phyloP scores from a whole-genome alignment of 2,329 filamentous ascomycete species.

The Erysiphe pulchra region DNA sequence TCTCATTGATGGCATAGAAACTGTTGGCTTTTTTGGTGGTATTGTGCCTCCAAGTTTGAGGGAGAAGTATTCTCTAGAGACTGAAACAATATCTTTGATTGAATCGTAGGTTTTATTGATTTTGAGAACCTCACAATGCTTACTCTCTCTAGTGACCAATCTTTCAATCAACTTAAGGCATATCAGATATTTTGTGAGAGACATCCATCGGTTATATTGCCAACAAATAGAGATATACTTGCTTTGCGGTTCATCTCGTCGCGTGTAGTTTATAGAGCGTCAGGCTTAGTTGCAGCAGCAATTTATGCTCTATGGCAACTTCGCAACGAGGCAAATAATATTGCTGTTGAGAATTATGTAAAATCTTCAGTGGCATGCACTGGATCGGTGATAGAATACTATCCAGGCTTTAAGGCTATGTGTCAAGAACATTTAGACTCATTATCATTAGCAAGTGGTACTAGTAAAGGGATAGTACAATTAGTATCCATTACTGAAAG shows the following conservation, averaged over 20 bases:
- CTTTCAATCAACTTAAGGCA: conserved; percentile 13
- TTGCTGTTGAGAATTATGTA: conserved; percentile 12
- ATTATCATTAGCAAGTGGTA: conserved; percentile 21
- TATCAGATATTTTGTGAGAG: conserved; percentile 22
- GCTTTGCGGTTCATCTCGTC: conserved; percentile 26
- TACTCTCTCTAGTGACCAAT: conserved; percentile 4
- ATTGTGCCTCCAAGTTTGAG: conserved; percentile 26
- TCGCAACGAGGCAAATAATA: conserved; percentile 21
- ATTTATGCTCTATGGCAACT: conserved; percentile 33
- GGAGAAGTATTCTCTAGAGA: conserved; percentile 29
- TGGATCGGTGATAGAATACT: conserved; percentile 56
- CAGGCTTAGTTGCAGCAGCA: conserved; percentile 30
- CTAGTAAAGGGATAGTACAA: conserved; percentile 22
- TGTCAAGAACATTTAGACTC: conserved; percentile 39
- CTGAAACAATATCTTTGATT: conserved; percentile 27
- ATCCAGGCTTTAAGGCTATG: conserved; percentile 35
- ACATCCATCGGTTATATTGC: conserved; percentile 20
- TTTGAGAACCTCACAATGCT: not conserved
- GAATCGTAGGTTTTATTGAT: conserved; percentile 21
- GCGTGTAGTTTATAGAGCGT: conserved; percentile 29
- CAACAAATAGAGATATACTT: conserved; percentile 23
- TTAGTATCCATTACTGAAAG: conserved; percentile 48
- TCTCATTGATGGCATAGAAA: conserved; percentile 30
- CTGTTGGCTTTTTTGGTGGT: conserved; percentile 28
- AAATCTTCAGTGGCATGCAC: conserved; percentile 47